These are phyloP conservation scores for Macadamia integrifolia DNA, from an alignment of 164 flowering plant genomes.

Conservation along the genomic window DNA sequence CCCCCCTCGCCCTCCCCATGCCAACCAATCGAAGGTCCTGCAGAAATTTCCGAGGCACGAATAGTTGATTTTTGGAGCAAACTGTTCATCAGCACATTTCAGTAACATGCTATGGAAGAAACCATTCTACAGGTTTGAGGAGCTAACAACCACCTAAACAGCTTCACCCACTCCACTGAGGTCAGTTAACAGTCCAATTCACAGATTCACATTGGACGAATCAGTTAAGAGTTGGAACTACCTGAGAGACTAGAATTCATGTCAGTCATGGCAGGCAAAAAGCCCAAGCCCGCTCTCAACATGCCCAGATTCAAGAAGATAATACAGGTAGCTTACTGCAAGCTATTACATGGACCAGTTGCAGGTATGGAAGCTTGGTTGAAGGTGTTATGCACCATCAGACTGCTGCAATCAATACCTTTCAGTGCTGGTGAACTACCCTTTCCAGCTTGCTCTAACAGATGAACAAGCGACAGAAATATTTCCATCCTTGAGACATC, in stretches of 20 bases:
- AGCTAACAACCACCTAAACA: slow-evolving; percentile 15
- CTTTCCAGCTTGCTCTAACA: slow-evolving; percentile 64
- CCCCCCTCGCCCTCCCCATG: neutral
- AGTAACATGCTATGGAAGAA: neutral
- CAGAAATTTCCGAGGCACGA: too few species aligned
- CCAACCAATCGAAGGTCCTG: neutral
- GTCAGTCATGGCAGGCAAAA: slow-evolving; percentile 57
- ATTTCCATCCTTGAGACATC: slow-evolving; percentile 93
- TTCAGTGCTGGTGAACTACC: slow-evolving; percentile 20
- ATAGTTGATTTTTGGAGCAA: neutral
- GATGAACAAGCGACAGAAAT: slow-evolving; percentile 73
- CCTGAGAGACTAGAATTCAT: slow-evolving; percentile 19
- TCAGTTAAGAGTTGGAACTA: slow-evolving; percentile 2
- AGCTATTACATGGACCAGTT: slow-evolving; percentile 32
- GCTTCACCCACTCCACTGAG: slow-evolving; percentile 4
- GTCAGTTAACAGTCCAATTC: slow-evolving; percentile 4
- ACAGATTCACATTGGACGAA: neutral
- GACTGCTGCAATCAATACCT: slow-evolving; percentile 22
- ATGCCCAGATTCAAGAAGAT: slow-evolving; percentile 23
- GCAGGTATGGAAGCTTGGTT: slow-evolving; percentile 47
- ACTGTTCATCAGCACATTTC: neutral
- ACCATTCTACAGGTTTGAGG: neutral
- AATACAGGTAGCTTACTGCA: slow-evolving; percentile 31
- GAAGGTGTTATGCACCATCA: slow-evolving; percentile 31
- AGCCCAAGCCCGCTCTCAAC: slow-evolving; percentile 47